These are phyloP conservation scores for Eutypella sp. DNA, from an alignment of 2,329 filamentous ascomycete genomes.

Conservation along the genomic window DNA sequence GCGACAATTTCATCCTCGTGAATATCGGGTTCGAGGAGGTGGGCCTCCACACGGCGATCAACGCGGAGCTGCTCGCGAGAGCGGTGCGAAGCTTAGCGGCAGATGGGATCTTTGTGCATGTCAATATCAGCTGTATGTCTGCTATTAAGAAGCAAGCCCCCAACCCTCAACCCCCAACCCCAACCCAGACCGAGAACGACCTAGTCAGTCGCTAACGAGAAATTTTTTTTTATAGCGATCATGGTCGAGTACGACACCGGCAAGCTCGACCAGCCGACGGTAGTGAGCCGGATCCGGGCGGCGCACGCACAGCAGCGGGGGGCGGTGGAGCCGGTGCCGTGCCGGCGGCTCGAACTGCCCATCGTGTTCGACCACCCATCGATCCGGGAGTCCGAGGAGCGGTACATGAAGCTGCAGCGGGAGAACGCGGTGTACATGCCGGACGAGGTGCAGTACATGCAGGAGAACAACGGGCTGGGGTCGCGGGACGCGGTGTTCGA, in stretches of 20 bases:
- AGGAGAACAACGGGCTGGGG: constrained; percentile 31
- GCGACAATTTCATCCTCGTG: constrained; percentile 13
- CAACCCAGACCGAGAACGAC: no score
- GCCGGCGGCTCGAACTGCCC: constrained; percentile 20
- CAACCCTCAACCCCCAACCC: no score
- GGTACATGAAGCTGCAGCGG: constrained; percentile 40
- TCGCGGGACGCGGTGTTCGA: constrained; percentile 28
- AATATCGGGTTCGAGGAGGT: constrained; percentile 9
- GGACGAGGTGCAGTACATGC: constrained; percentile 53
- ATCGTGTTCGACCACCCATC: no score
- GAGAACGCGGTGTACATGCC: constrained; percentile 58
- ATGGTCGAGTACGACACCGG: constrained; percentile 13
- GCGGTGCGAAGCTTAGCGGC: constrained; percentile 2
- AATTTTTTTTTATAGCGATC: constrained; percentile 5
- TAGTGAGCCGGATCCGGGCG: constrained; percentile 10
- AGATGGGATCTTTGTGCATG: constrained; percentile 7
- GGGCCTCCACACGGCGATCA: constrained; percentile 11
- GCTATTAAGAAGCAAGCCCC: background rate
- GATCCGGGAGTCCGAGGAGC: no score
- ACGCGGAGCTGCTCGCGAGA: constrained; percentile 7
- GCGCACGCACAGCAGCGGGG: constrained; percentile 9
- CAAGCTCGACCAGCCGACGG: constrained; percentile 4
- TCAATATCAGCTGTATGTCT: constrained; percentile 12
- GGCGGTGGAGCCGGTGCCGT: constrained; percentile 19
- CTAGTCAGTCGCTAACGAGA: background rate